phyloP scores from a whole-genome alignment of 2,329 filamentous ascomycete species.

The Pleoardoris graminearum region DNA sequence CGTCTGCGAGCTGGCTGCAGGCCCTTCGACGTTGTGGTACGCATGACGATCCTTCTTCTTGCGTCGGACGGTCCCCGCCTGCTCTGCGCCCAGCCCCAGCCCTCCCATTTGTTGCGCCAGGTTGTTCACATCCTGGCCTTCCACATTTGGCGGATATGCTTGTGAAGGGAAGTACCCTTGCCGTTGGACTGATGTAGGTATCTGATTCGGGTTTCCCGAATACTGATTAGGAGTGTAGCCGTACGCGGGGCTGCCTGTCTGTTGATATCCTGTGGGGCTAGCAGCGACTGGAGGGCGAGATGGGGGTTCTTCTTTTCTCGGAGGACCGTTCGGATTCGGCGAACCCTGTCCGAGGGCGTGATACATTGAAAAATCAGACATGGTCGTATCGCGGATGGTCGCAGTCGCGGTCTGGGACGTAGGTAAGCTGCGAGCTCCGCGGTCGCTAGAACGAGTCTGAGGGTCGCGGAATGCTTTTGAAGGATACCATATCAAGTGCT shows the following conservation, averaged over 20 bases:
- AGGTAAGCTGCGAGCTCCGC: constrained; percentile 16
- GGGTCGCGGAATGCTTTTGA: constrained; percentile 15
- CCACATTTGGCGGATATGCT: constrained; percentile 29
- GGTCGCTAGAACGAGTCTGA: constrained; percentile 17
- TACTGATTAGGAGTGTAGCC: constrained; percentile 38
- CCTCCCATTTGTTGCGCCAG: constrained; percentile 34
- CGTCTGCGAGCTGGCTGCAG: constrained; percentile 66
- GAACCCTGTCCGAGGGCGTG: constrained; percentile 39
- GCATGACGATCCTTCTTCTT: constrained; percentile 97
- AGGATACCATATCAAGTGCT: constrained; percentile 28
- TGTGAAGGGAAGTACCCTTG: constrained; percentile 51
- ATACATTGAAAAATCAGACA: constrained; percentile 45
- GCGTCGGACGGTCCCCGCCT: constrained; percentile 54
- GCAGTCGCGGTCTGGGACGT: constrained; percentile 16
- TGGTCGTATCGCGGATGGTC: constrained; percentile 33
- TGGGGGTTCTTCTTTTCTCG: constrained; percentile 35
- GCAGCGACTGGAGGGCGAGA: constrained; percentile 50
- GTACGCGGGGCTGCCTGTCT: constrained; percentile 41
- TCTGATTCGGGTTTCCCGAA: constrained; percentile 31
- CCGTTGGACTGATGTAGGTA: constrained; percentile 34
- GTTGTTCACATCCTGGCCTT: constrained; percentile 40
- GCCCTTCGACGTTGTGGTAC: constrained; percentile 81
- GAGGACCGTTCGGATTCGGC: constrained; percentile 30
- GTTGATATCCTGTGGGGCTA: constrained; percentile 50
- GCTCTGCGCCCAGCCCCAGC: constrained; percentile 41